Evolutionary conservation across 75 land plant genomes (phyloP).

Genomic region (Selaginella tamariscina): DNA sequence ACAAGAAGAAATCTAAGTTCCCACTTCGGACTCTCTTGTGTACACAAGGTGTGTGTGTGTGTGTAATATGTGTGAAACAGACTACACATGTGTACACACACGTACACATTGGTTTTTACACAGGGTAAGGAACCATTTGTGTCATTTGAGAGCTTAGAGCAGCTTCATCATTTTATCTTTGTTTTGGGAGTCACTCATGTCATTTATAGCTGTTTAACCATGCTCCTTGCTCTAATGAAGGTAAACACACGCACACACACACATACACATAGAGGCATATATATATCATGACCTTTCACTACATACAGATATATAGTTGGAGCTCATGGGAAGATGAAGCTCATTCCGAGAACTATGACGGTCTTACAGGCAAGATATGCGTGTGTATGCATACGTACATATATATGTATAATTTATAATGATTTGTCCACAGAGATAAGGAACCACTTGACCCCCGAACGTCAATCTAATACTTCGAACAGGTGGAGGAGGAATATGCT

Average conservation of each 20-base stretch:
- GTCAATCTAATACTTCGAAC: slow-evolving; percentile 66
- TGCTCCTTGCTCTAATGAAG: slow-evolving; percentile 58
- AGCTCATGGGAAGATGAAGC: slow-evolving; percentile 64
- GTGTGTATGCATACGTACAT: not conserved
- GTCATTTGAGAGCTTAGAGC: slow-evolving; percentile 56
- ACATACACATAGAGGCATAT: no score
- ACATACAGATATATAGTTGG: slow-evolving; percentile 76
- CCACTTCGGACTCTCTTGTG: not conserved
- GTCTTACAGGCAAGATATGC: slow-evolving; percentile 32
- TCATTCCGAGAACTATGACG: slow-evolving; percentile 15
- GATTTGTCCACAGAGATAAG: slow-evolving; percentile 10
- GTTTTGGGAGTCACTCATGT: slow-evolving; percentile 72
- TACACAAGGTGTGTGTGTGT: slow-evolving; percentile 10
- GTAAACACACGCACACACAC: no score
- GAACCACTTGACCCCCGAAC: slow-evolving; percentile 22
- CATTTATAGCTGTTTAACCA: slow-evolving; percentile 49
- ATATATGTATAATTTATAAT: not conserved
- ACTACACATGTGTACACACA: no score
- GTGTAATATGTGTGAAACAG: slow-evolving; percentile 46
- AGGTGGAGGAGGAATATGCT: slow-evolving; percentile 73
- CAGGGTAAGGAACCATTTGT: slow-evolving; percentile 73
- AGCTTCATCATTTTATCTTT: slow-evolving; percentile 61
- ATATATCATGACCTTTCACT: no score
- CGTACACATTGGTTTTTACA: not conserved
- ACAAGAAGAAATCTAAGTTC: not conserved